Evolutionary conservation across 768 basidiomycete genomes (phyloP).

Genomic region (Collybia nuda): DNA sequence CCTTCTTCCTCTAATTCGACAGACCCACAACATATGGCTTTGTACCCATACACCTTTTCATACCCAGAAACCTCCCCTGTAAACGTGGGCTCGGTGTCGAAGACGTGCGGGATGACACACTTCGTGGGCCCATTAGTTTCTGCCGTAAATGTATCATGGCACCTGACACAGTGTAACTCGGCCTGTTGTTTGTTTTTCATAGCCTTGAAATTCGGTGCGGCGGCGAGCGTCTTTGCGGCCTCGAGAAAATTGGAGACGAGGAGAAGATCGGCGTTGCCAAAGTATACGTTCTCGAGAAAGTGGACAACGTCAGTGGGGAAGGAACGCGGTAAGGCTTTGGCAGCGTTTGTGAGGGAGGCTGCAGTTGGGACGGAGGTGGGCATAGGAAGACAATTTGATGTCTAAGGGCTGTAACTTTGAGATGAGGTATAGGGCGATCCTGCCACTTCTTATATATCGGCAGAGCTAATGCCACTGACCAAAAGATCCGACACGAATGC

Average conservation of each 20-base stretch:
- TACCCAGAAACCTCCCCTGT: background rate
- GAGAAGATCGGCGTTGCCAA: conserved; percentile 1
- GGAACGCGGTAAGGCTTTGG: background rate
- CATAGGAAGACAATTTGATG: background rate
- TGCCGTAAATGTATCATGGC: conserved; percentile 11
- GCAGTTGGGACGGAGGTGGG: background rate
- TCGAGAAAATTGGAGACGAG: conserved; percentile 3
- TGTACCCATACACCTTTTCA: background rate
- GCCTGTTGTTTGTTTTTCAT: conserved; percentile 4
- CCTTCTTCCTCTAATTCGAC: background rate
- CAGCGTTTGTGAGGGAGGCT: background rate
- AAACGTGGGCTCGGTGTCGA: background rate
- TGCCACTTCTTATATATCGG: no score
- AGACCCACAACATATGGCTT: background rate
- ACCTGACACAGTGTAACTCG: conserved; percentile 11
- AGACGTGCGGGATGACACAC: conserved; percentile 12
- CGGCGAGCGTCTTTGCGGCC: background rate
- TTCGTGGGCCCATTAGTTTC: conserved; percentile 3
- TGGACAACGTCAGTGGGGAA: background rate
- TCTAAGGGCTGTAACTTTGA: no score
- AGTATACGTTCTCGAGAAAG: background rate
- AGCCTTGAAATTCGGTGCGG: conserved; percentile 2
- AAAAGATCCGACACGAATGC: no score
- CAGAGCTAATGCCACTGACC: no score
- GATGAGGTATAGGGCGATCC: no score